Evolutionary conservation across 2,329 filamentous ascomycete genomes (phyloP), one percentile per base, ranked within the genome.

Genomic region (Shiraia bambusicola): DNA sequence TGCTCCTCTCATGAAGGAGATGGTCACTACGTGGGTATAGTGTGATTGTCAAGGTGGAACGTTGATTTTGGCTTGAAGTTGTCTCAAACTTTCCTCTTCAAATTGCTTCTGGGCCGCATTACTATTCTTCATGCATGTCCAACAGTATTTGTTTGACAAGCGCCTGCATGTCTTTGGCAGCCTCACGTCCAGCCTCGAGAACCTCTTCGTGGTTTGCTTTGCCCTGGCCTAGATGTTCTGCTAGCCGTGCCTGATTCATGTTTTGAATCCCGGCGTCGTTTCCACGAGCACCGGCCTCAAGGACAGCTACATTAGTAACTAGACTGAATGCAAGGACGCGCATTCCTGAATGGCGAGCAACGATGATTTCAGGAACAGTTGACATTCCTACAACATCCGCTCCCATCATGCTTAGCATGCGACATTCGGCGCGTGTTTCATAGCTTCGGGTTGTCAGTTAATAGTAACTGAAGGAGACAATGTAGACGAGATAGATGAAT

Each of bases 311-410:
- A 63, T 86, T 86, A 12, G 83, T 86, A 15, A 86, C 82, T 34
- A 86, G 66, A 58, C 81, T 84, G 58, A 86, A 77, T 5, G 81
- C 83, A 27, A 86, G 68, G 6, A 86, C 78, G 19, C 77, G 72
- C 53, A 86, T 75, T n/a, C 78, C 79, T 39, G 74, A 76, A 61
- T 86, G 83, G 49, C 83, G 74, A 24, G 82, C 82, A 12, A 82
- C 80, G 35, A 86, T 76, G 37, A 85, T 82, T 58, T 86, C 83
- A 6, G 83, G 83, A 19, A 86, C 81, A 1, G 83, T 86, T 24
- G 80, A 84, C 83, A 86, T 86, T 11, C 82, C 82, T 2, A 86
- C 82, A n/a, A 85, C 70, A 57, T 86, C 82, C n/a, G 81, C 82
- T 6, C 83, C 82, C 6, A 84, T 65, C 34, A 71, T 71, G 28